These are phyloP conservation scores for Geotrichum macrosporum DNA, from an alignment of 1,139 yeast species.

Conservation along the genomic window DNA sequence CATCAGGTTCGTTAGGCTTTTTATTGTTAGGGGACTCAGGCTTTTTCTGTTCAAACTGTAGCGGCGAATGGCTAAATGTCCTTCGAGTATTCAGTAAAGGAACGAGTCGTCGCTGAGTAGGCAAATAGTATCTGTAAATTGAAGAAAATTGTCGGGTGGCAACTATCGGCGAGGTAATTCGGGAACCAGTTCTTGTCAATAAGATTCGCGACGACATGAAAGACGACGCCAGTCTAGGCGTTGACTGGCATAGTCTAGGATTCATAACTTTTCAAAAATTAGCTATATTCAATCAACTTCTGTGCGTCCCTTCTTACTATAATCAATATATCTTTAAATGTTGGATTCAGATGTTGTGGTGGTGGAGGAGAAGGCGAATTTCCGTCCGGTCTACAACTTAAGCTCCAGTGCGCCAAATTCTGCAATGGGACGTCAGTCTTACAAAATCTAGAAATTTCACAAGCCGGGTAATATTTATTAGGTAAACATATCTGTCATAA, in stretches of 20 bases:
- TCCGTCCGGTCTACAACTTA: too few relatives aligned
- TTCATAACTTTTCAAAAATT: slow-evolving; percentile 10
- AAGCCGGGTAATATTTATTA: too few relatives aligned
- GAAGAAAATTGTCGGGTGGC: slow-evolving; percentile 2
- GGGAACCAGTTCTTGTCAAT: background rate
- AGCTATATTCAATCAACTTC: too few relatives aligned
- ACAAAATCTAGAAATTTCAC: too few relatives aligned
- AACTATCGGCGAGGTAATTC: background rate
- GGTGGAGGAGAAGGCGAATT: too few relatives aligned
- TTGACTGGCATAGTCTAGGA: slow-evolving; percentile 11
- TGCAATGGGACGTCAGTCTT: too few relatives aligned
- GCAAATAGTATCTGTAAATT: background rate
- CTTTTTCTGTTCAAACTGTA: slow-evolving; percentile 1
- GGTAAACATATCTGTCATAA: too few relatives aligned
- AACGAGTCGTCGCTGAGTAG: background rate
- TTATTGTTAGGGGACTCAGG: background rate
- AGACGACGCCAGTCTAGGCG: slow-evolving; percentile 7
- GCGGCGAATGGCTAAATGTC: background rate
- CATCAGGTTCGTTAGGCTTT: slow-evolving; percentile 2
- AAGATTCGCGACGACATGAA: slow-evolving; percentile 7
- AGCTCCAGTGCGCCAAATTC: too few relatives aligned
- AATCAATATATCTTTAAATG: too few relatives aligned
- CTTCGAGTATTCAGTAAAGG: background rate
- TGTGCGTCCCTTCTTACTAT: too few relatives aligned
- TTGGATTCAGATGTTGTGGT: too few relatives aligned